These are phyloP conservation scores for Scleromitrula shiraiana DNA, from an alignment of 2,329 filamentous ascomycete genomes.

Conservation along the genomic window DNA sequence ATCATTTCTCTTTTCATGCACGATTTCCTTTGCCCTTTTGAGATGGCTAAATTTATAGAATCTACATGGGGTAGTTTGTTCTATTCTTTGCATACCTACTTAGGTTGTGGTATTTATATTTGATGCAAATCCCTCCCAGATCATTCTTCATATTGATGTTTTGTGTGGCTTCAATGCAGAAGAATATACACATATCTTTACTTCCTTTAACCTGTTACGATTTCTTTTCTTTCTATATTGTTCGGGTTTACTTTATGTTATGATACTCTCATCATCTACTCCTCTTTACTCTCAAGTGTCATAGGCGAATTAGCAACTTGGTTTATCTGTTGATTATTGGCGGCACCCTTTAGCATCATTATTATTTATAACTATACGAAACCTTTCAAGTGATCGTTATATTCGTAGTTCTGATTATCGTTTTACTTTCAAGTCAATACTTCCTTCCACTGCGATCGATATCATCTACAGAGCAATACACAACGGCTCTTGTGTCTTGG, in stretches of 20 bases:
- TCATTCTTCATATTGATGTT: background rate
- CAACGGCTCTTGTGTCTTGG: background rate
- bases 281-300: too few relatives aligned
- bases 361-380: too few relatives aligned
- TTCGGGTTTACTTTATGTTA: background rate
- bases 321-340: background rate
- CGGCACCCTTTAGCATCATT: too few relatives aligned
- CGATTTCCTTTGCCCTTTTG: slow-evolving; percentile 9
- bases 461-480: too few relatives aligned
- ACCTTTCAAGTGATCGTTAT: too few relatives aligned
- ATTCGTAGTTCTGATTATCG: too few relatives aligned
- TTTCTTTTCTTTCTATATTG: background rate
- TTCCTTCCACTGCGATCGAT: too few relatives aligned
- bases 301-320: too few relatives aligned
- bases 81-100: too few relatives aligned
- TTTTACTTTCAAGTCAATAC: background rate
- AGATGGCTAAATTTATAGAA: background rate
- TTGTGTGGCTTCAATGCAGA: background rate
- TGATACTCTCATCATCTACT: too few relatives aligned
- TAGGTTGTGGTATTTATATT: background rate
- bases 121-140: background rate
- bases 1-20: background rate
- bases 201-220: background rate
- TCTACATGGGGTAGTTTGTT: background rate
- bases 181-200: background rate